These are phyloP conservation scores for Gynandropsis gynandra DNA, from an alignment of 345 rosid genomes.

Conservation along the genomic window DNA sequence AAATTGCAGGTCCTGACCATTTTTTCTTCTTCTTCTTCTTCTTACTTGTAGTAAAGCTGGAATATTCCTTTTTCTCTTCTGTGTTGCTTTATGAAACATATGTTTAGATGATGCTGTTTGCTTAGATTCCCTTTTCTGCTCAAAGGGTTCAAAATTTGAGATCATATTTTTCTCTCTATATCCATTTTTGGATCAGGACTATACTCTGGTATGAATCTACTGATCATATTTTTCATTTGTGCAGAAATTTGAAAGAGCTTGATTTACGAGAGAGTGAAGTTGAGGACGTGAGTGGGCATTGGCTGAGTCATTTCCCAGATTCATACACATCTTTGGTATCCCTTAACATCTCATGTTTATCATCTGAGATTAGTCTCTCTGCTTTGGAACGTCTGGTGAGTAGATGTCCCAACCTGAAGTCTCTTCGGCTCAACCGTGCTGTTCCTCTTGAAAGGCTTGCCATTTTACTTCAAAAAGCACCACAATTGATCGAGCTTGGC, in stretches of 20 bases:
- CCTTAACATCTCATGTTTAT: slow-evolving; percentile 71
- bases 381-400: slow-evolving; percentile 79
- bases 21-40: neutral
- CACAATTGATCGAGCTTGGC: slow-evolving; percentile 78
- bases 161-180: no score
- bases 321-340: slow-evolving; percentile 67
- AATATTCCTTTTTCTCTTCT: no score
- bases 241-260: slow-evolving; percentile 75
- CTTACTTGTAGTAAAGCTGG: neutral
- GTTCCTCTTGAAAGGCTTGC: slow-evolving; percentile 74
- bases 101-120: no score
- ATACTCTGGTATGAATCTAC: no score
- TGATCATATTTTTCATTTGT: no score
- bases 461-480: slow-evolving; percentile 54
- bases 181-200: no score
- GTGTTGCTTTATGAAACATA: no score
- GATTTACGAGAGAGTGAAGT: slow-evolving; percentile 91
- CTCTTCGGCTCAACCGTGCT: slow-evolving; percentile 65
- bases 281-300: slow-evolving; percentile 80
- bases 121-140: no score
- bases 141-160: no score
- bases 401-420: slow-evolving; percentile 61
- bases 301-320: slow-evolving; percentile 90
- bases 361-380: slow-evolving; percentile 63
- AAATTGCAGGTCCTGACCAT: slow-evolving; percentile 58